These are phyloP conservation scores for Lepidium sativum DNA, from an alignment of 345 rosid species.

Conservation along the genomic window DNA sequence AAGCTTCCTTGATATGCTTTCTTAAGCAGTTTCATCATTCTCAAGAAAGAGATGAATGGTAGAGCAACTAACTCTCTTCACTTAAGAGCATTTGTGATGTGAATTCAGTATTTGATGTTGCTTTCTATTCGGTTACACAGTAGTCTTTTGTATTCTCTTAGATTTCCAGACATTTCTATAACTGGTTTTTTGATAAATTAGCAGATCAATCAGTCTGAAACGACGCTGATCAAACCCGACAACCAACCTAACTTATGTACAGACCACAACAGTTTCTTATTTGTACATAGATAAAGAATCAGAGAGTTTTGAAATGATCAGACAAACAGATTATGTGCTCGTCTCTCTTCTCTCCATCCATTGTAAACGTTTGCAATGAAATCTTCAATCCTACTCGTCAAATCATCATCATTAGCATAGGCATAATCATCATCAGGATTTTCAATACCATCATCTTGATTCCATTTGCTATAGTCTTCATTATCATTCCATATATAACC, in stretches of 20 bases:
- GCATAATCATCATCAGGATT: conserved; percentile 1
- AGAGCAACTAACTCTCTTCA: neutral
- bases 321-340: conserved; percentile 9
- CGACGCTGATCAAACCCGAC: neutral
- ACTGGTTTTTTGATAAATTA: neutral
- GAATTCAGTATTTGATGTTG: neutral
- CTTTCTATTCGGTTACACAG: neutral
- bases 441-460: conserved; percentile 8
- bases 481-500: conserved; percentile 13
- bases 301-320: neutral
- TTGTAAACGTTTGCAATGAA: conserved; percentile 21
- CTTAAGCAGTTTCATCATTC: neutral
- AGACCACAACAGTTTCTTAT: neutral
- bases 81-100: neutral
- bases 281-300: neutral
- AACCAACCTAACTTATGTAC: neutral
- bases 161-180: neutral
- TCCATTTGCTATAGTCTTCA: conserved; percentile 9
- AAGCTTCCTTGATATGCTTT: neutral
- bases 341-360: conserved; percentile 27
- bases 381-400: conserved; percentile 19
- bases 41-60: no score
- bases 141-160: neutral
- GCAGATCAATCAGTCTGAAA: neutral
- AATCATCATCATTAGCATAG: conserved; percentile 2